A percentile compares a stretch with the other conserved stretches of the same genome.
Conservation (phyloP, 2,329 filamentous ascomycete species). For the Chalaropsis thielavioides region DNA sequence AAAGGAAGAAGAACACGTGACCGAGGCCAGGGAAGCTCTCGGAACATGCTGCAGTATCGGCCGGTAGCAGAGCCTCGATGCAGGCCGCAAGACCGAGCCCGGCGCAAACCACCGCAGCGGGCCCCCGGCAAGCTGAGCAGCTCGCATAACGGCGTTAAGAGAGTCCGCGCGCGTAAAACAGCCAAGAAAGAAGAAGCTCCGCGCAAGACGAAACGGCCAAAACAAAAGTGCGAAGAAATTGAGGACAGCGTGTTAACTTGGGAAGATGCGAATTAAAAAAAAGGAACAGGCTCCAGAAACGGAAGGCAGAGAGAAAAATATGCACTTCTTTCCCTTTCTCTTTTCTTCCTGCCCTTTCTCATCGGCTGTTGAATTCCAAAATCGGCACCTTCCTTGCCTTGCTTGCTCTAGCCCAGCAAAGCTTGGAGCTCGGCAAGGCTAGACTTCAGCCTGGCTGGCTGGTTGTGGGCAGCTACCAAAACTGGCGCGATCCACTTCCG, state of each 20-base stretch:
- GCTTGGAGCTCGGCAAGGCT: slow-evolving; percentile 2
- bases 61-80: background rate
- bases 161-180: background rate
- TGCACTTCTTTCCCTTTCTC: background rate
- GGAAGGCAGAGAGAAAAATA: background rate
- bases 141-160: background rate
- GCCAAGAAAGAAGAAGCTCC: background rate
- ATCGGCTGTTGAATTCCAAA: background rate
- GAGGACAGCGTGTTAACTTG: background rate
- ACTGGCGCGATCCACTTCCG: slow-evolving; percentile 3
- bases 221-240: background rate
- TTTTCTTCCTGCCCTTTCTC: background rate
- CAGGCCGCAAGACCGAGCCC: background rate
- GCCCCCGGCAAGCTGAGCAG: slow-evolving; percentile 4
- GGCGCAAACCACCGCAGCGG: background rate
- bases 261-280: background rate
- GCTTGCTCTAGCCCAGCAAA: background rate
- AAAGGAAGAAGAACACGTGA: background rate
- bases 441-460: background rate
- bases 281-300: background rate
- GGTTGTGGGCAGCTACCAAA: background rate
- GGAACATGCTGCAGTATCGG: background rate
- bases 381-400: background rate
- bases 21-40: background rate
- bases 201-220: background rate